Evolutionary conservation across 768 basidiomycete genomes (phyloP), one percentile per base, ranked within the genome.

Genomic region (Pulveroboletus sp.): DNA sequence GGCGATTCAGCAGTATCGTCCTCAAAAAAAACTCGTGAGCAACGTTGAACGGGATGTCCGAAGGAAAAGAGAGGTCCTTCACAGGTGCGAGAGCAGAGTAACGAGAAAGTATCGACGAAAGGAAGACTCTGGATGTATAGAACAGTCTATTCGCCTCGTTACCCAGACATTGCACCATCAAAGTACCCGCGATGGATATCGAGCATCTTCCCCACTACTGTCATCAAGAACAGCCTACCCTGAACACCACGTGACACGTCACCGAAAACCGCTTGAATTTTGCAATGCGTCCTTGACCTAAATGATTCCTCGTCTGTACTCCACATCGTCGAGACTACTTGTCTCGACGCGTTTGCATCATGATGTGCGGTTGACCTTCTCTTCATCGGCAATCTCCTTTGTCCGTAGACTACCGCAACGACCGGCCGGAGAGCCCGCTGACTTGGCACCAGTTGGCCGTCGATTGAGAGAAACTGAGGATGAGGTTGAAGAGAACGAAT

Each of bases 1-100:
- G 84, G 7, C 65, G 53, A 56, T 76, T 74, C 8, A 76, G 58
- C 15, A 89, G 68, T 43, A 91, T 65, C 18, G 63, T 58, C 26
- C 72, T 59, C 47, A 89, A 60, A 18, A 89, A 61, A 58, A 83
- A 83, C 5, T 70, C 57, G 54, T 89, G 84, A 28, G 80, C 62
- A n/a, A 59, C 53, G 17, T 54, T 27, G 32, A 76, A 72, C 4
- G 72, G 47, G 3, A 75, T 43, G 15, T 72, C 43, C 0, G 53
- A 42, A 1, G 83, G 81, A 52, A 79, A 71, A 8, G 49, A 28
- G 6, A 85, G 55, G 4, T 52, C 53, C 14, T 69, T 74, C 4
- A 76, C 69, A 8, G 80, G 72, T 28, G 66, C 61, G 28, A 88
- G 73, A 18, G 78, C 69, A 24, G 77, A 77, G 59, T 82, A 87